Base-by-base conservation (phyloP, 257 asterid species). In the Nicotiana obtusifolia region DNA sequence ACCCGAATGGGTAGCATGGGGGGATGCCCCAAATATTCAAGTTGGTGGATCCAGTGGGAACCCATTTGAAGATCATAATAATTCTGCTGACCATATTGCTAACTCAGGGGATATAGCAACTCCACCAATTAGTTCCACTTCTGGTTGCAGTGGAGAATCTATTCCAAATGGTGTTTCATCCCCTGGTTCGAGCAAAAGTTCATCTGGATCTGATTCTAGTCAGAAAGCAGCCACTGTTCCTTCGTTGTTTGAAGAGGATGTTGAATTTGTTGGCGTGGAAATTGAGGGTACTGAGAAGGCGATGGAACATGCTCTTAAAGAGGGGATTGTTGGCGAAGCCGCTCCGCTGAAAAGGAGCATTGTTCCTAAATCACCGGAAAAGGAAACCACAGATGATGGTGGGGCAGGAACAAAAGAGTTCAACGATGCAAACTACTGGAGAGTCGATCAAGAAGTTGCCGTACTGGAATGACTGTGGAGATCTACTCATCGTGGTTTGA, bases 1-100 rank as follows among this genome's bases (percentile, higher is more conserved):
- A 59, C 99, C 99, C 10, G 97, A 95, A 86, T 95, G 98, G 99
- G 97, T 89, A 56, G 97, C 93, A 77, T 94, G 98, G 98, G 97
- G 94, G 0, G 94, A 90, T 66, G 83, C 93, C 53, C 76, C 97
- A 8, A 91, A 94, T 81, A 83, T 90, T 82, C 92, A 85, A 80
- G 90, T 82, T 35, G 88, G 91, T 69, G 91, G 94, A 52, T 88
- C 99, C 1, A 87, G 89, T 30, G 77, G 87, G 61, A 94, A 96
- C 83, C 98, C 98, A 7, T 94, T 94, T 77, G 91, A 84, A 19
- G 97, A 92, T 79, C 87, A 77, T 22, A 83, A 52, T 49, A 80
- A 82, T 82, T 44, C 78, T 17, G n/a, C 44, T 30, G 87, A 80
- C 77, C 82, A 82, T 73, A 69, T 79, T n/a, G 82, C 84, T 59